Conservation (phyloP, 345 rosid genomes). For the Pelargonium nanum region DNA sequence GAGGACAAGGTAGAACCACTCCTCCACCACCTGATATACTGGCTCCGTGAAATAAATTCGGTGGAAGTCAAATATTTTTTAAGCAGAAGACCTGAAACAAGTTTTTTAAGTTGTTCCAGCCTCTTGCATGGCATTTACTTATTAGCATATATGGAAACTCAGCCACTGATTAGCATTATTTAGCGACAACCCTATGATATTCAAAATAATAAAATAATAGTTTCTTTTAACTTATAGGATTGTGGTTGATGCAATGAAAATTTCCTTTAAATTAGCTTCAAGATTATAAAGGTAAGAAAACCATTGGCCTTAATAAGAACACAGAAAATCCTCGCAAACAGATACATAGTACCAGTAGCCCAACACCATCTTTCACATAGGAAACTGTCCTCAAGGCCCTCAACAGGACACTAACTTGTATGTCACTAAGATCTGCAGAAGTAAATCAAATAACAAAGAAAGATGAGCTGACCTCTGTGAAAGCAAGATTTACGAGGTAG, state of each 20-base stretch:
- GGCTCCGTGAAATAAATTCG: too few species aligned
- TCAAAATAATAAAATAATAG: neutral
- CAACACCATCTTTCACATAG: neutral
- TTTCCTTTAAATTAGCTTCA: neutral
- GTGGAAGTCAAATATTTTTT: too few species aligned
- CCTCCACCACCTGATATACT: too few species aligned
- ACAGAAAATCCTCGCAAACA: neutral
- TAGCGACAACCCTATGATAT: neutral
- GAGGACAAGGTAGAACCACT: too few species aligned
- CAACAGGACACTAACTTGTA: neutral
- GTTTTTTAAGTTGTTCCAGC: too few species aligned
- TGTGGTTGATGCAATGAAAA: neutral
- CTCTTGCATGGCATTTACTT: too few species aligned
- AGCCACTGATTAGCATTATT: neutral
- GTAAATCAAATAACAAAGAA: neutral
- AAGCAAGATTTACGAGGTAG: constrained; percentile 79
- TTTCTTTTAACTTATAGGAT: too few species aligned
- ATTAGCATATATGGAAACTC: neutral
- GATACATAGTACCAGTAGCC: neutral
- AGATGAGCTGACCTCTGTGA: constrained; percentile 66
- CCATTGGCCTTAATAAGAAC: neutral
- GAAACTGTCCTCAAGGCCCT: neutral
- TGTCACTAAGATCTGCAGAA: neutral
- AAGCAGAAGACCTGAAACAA: neutral
- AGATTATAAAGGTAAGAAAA: neutral